Percentiles rank a stretch among this genome's conserved stretches.
Evolutionary conservation across 768 basidiomycete genomes (phyloP).

Genomic region (Clitopilus passeckerianus): DNA sequence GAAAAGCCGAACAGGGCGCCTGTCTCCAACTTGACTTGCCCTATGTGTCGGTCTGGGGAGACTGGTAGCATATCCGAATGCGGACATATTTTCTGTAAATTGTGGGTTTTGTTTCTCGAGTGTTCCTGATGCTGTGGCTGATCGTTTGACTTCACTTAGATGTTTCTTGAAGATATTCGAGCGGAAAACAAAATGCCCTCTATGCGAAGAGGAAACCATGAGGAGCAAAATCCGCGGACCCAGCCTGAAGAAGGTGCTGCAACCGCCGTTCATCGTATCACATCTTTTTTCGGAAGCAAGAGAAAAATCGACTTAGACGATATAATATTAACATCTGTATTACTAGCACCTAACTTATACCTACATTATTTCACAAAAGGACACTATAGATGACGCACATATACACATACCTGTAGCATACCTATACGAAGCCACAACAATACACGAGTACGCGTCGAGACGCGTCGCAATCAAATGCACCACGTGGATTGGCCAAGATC

Average conservation of each 20-base stretch:
- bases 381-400: no score
- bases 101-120: slow-evolving; percentile 7
- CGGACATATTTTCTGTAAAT: slow-evolving; percentile 13
- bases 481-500: not conserved
- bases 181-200: not conserved
- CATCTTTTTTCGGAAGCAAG: not conserved
- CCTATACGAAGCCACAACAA: no score
- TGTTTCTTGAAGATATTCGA: not conserved
- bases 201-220: not conserved
- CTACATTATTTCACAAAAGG: not conserved
- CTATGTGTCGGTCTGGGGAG: not conserved
- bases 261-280: not conserved
- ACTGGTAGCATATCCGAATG: not conserved
- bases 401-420: no score
- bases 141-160: not conserved
- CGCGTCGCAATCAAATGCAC: not conserved
- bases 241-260: not conserved
- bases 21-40: not conserved
- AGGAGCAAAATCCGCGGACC: not conserved
- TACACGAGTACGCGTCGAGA: no score
- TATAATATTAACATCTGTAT: not conserved
- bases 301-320: not conserved
- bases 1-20: not conserved
- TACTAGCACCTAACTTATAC: not conserved
- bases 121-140: not conserved